Evolutionary conservation across 306 rosid species (phyloP).

Genomic region (Coriaria nepalensis): DNA sequence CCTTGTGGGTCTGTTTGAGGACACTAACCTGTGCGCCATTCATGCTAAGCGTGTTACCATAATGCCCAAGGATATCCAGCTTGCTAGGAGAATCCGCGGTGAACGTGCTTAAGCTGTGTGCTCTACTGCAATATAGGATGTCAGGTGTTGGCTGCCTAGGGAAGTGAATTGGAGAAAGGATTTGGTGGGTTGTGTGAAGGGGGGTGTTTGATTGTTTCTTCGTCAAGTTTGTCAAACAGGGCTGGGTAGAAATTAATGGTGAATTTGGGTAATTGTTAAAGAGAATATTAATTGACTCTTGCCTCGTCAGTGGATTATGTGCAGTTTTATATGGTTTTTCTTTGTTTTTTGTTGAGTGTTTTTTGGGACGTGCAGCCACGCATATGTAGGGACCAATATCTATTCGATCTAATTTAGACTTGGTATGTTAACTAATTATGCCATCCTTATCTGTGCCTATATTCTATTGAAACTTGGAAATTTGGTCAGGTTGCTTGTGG

Average conservation of each 20-base stretch:
- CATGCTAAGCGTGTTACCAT: constrained; percentile 94
- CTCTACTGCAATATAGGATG: neutral
- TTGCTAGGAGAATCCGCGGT: constrained; percentile 79
- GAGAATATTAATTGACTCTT: too few species aligned
- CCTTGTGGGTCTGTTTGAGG: constrained; percentile 79
- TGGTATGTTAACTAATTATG: neutral
- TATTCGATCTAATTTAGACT: constrained; percentile 35
- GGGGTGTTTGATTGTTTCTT: constrained; percentile 4
- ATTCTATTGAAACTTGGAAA: too few species aligned
- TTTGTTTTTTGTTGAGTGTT: neutral
- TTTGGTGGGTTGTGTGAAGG: neutral
- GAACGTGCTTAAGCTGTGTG: constrained; percentile 53
- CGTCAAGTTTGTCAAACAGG: constrained; percentile 1
- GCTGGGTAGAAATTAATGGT: constrained; percentile 2
- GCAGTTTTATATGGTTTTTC: neutral
- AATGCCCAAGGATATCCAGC: constrained; percentile 92
- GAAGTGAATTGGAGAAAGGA: constrained; percentile 10
- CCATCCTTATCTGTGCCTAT: too few species aligned
- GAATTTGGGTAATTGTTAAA: constrained; percentile 2
- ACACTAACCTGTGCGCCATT: constrained; percentile 80
- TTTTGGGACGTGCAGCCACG: constrained; percentile 32
- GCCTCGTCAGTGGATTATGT: neutral
- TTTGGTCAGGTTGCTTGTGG: too few species aligned
- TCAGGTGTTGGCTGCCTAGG: constrained; percentile 33
- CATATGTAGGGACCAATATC: constrained; percentile 22